Evolutionary conservation across 495 filamentous ascomycete species (phyloP), one percentile per base, ranked within the genome.

Genomic region (Cercophora samala): DNA sequence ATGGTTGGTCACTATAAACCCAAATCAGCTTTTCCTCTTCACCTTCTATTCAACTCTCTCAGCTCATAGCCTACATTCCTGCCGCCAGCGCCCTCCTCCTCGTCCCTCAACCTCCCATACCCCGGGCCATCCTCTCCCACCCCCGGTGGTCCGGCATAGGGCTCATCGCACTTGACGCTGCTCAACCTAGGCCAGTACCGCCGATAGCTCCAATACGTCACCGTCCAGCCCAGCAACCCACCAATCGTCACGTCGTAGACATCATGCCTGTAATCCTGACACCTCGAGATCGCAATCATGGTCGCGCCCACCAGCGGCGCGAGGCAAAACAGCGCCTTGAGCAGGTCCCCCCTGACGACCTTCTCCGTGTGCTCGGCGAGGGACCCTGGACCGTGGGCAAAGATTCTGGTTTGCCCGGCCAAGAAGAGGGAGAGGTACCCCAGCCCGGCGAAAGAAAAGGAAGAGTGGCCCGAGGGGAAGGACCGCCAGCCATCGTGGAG

Each of bases 251-350:
- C 96, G 79, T 99, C 95, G 60, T 89, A 97, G 4, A 96, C 90
- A 74, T 98, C 96, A 70, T 99, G 95, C 25, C 95, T 80, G 74
- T 99, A 99, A 75, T 99, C 95, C 73, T 96, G 89, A 60, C 91
- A 88, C 6, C 95, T 85, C n/a, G 90, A 94, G 58, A 97, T 91
- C 1, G 93, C 93, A 68, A 98, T 93, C 81, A 97, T 77, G 4
- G 89, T 81, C 5, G 96, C 96, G 25, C 90, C 92, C 1, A 98
- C 70, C 2, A 96, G 72, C 4, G 96, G 96, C 15, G 80, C 76
- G 0, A 88, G 72, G 46, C 87, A 87, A 21, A 93, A n/a, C 26
- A 97, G 79, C 58, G 85, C 85, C 21, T 84, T 85, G 4, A 83
- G 80, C 58, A 95, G 81, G 72, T 93, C 92, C 21, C 80, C 80